Base-by-base conservation (phyloP, 805 yeast genomes). In the Lipomyces yamadae region DNA sequence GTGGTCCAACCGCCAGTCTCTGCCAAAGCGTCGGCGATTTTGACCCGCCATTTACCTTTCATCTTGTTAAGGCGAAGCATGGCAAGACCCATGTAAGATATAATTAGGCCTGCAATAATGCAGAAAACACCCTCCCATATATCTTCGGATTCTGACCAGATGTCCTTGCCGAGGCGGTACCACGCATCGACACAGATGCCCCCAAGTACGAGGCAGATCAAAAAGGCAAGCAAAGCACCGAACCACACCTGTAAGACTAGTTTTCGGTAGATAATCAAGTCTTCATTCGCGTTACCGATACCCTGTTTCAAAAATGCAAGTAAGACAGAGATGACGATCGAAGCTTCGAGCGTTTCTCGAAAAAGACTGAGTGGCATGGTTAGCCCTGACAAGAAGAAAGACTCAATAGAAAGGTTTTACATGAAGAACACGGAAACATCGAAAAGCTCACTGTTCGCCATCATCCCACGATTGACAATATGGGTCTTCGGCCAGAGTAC, bases 51-150 rank as follows among this genome's bases (percentile, higher is more conserved):
- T 81, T 94, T 94, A 72, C 87, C 94, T 81, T 92, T 92, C 97
- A 93, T 91, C 83, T 93, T 92, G 83, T 93, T 93, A 78, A 94
- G 84, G 80, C 98, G 87, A 76, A 94, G 85, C 97, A 94, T 91
- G 65, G 98, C 97, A 75, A 94, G 85, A 78, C 99, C 98, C 98
- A 94, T 93, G 74, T 89, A 74, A 11, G 97, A 86, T 76, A 94
- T 94, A 86, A 94, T 86, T 57, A 91, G 81, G 0, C 97, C 86
- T 2, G 98, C 99, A 78, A 94, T 87, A 72, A 94, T 81, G 80
- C 96, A 91, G 77, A 94, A 92, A 66, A 91, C 83, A 82, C 98
- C 98, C 84, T 94, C 99, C 98, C 98, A 94, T 65, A 94, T 78
- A 78, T 94, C 98, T 78, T 94, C 99, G 24, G 97, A 87, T 10